A percentile compares a stretch with the other conserved stretches of the same genome.
Evolutionary conservation across 129 eudicot species (phyloP).

Genomic region (Escallonia rubra): DNA sequence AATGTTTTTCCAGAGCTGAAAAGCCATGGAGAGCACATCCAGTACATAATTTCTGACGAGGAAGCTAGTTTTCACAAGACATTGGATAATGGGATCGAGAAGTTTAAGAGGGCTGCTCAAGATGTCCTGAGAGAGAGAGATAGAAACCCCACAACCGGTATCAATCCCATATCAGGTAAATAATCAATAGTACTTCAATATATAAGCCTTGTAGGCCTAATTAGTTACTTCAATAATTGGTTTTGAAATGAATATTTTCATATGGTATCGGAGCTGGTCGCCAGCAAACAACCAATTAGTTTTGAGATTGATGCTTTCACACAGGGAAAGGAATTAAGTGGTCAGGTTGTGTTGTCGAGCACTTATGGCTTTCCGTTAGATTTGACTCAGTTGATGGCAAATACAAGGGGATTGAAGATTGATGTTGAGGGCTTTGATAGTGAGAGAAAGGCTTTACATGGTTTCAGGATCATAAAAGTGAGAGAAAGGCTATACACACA

Average conservation of each 20-base stretch:
- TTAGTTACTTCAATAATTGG: too few relatives aligned
- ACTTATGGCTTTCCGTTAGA: constrained; percentile 95
- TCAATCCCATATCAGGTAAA: too few relatives aligned
- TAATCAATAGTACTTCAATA: too few relatives aligned
- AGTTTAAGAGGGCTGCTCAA: constrained; percentile 78
- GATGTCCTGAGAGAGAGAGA: constrained; percentile 46
- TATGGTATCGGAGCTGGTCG: too few relatives aligned
- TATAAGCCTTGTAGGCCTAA: too few relatives aligned
- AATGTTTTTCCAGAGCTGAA: constrained; percentile 85
- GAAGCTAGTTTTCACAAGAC: constrained; percentile 93
- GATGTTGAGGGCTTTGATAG: constrained; percentile 78
- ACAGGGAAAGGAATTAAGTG: constrained; percentile 62
- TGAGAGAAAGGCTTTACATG: constrained; percentile 87
- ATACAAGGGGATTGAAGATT: constrained; percentile 77
- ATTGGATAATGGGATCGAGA: constrained; percentile 87
- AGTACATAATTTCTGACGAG: constrained; percentile 74
- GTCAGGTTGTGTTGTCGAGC: constrained; percentile 96
- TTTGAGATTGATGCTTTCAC: too few relatives aligned
- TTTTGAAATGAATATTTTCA: too few relatives aligned
- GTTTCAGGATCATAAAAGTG: constrained; percentile 84
- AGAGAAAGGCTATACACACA: constrained; percentile 78
- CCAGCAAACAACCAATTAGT: too few relatives aligned
- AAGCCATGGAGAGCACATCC: constrained; percentile 51
- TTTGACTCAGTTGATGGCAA: constrained; percentile 99
- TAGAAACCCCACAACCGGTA: too few relatives aligned